phyloP scores from a whole-genome alignment of 2,329 filamentous ascomycete species.

The Falciphora oryzae region DNA sequence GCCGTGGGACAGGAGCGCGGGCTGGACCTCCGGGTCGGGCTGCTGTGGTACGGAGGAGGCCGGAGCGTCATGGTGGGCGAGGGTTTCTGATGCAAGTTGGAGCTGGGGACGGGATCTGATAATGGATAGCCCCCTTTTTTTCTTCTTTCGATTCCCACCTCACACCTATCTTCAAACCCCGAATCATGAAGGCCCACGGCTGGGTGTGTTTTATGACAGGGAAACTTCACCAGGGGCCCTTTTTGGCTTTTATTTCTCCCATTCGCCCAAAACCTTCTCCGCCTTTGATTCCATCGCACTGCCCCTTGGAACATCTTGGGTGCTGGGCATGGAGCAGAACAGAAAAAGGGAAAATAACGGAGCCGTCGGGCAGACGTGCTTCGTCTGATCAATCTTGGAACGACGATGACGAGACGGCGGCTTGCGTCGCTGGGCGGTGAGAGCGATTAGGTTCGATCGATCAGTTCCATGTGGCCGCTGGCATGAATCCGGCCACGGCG shows the following conservation, averaged over 20 bases:
- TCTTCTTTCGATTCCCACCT: slow-evolving; percentile 5
- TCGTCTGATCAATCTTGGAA: not conserved
- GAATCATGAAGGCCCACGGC: no score
- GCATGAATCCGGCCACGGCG: no score
- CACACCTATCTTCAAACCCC: no score
- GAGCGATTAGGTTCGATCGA: not conserved
- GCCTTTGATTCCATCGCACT: not conserved
- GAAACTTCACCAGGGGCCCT: no score
- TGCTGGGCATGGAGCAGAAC: no score
- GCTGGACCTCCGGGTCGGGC: slow-evolving; percentile 67
- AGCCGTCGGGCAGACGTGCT: not conserved
- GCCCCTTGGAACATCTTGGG: no score
- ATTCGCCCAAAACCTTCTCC: no score
- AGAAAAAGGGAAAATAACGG: not conserved
- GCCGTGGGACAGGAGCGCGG: slow-evolving; percentile 81
- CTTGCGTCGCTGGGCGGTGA: not conserved
- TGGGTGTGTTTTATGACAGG: no score
- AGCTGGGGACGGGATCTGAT: not conserved
- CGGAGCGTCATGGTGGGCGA: slow-evolving; percentile 60
- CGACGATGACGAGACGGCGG: not conserved
- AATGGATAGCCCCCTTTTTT: slow-evolving; percentile 6
- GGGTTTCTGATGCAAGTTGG: slow-evolving; percentile 41
- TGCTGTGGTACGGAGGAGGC: slow-evolving; percentile 83
- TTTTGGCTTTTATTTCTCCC: not conserved
- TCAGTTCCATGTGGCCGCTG: not conserved